Evolutionary conservation across 768 basidiomycete species (phyloP).

Genomic region (Guyanaporus albipodus): DNA sequence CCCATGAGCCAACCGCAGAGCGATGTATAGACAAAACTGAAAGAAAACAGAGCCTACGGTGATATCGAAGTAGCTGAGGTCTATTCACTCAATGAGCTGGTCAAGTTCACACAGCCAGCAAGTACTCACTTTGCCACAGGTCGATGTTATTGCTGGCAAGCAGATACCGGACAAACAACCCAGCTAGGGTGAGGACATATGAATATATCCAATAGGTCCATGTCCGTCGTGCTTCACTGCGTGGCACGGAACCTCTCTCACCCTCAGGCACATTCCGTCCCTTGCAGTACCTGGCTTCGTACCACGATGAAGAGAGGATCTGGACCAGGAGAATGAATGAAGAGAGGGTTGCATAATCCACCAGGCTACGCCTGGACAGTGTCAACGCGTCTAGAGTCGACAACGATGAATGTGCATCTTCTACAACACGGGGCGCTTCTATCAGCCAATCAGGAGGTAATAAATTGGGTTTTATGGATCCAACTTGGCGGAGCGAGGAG

Average conservation of each 20-base stretch:
- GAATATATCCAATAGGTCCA: constrained; percentile 67
- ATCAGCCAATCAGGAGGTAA: constrained; percentile 72
- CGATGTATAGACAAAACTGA: constrained; percentile 87
- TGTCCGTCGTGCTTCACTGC: constrained; percentile 60
- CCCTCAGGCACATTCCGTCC: constrained; percentile 49
- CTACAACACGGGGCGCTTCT: constrained; percentile 61
- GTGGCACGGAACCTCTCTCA: constrained; percentile 72
- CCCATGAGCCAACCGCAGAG: constrained; percentile 86
- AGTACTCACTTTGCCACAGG: constrained; percentile 68
- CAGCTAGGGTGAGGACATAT: constrained; percentile 45
- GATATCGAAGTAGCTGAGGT: constrained; percentile 75
- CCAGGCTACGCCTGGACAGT: constrained; percentile 68
- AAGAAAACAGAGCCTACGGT: constrained; percentile 73
- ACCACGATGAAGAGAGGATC: constrained; percentile 71
- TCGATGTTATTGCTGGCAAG: constrained; percentile 41
- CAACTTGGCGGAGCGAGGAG: constrained; percentile 42
- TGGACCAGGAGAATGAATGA: constrained; percentile 78
- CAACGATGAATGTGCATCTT: constrained; percentile 37
- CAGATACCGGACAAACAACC: constrained; percentile 47
- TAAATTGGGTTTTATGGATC: constrained; percentile 27
- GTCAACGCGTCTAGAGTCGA: constrained; percentile 53
- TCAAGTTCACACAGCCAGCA: background rate
- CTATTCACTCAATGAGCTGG: constrained; percentile 37
- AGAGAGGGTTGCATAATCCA: constrained; percentile 78
- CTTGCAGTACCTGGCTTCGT: constrained; percentile 52